A percentile compares a stretch with the other conserved stretches of the same genome.
Evolutionary conservation across 768 basidiomycete genomes (phyloP).

Genomic region (Kwoniella dejecticola): DNA sequence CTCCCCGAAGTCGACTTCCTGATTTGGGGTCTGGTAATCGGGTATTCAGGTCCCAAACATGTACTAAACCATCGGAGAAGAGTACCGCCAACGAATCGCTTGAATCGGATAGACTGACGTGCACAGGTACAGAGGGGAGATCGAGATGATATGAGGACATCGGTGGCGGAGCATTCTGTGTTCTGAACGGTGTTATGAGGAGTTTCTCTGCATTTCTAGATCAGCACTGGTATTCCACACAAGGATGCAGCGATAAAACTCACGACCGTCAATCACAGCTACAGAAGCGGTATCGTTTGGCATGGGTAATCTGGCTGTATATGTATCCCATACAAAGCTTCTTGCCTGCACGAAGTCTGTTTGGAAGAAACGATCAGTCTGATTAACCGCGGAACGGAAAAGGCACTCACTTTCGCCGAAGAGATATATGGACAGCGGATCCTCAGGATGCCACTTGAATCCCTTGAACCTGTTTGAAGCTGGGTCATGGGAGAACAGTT

Average conservation of each 20-base stretch:
- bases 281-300: constrained; percentile 81
- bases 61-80: constrained; percentile 69
- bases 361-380: constrained; percentile 38
- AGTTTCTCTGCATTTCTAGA: constrained; percentile 62
- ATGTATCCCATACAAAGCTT: constrained; percentile 78
- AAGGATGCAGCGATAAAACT: constrained; percentile 41
- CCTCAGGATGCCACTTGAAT: constrained; percentile 85
- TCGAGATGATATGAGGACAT: constrained; percentile 71
- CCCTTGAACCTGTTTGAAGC: constrained; percentile 64
- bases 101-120: constrained; percentile 65
- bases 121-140: constrained; percentile 61
- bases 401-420: constrained; percentile 65
- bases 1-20: constrained; percentile 43
- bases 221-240: neutral
- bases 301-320: constrained; percentile 62
- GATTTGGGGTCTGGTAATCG: constrained; percentile 57
- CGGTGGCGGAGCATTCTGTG: constrained; percentile 96
- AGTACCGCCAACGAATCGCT: constrained; percentile 67
- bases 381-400: neutral
- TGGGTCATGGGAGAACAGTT: constrained; percentile 59
- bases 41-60: constrained; percentile 71
- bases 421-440: constrained; percentile 66
- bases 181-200: constrained; percentile 87
- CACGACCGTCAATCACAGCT: constrained; percentile 86
- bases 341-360: constrained; percentile 61